These are phyloP conservation scores for Allomyces javanicus DNA, from an alignment of 192 early-diverging fungal genomes.

Conservation along the genomic window DNA sequence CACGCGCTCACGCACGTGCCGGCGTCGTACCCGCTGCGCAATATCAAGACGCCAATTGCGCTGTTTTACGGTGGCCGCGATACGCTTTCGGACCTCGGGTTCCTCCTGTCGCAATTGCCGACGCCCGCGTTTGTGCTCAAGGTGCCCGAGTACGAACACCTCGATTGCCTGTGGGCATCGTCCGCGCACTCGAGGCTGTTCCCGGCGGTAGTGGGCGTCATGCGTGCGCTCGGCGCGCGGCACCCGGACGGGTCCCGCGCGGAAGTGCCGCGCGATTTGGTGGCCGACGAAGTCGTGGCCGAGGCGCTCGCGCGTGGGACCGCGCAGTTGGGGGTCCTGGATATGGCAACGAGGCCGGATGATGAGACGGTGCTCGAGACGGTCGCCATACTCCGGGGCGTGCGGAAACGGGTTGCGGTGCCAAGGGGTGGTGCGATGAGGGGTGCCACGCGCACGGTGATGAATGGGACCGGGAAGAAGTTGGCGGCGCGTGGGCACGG, in stretches of 20 bases:
- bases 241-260: neutral
- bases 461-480: no score
- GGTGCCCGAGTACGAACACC: slow-evolving; percentile 61
- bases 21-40: slow-evolving; percentile 51
- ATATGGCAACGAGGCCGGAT: no score
- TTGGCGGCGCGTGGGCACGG: no score
- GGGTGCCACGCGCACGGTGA: no score
- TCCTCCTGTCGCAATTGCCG: slow-evolving; percentile 26
- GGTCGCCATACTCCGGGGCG: no score
- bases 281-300: no score
- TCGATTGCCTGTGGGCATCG: slow-evolving; percentile 34
- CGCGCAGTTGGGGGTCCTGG: no score
- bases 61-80: slow-evolving; percentile 81
- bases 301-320: no score
- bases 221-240: slow-evolving; percentile 3
- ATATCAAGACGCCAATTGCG: slow-evolving; percentile 69
- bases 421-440: no score
- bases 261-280: no score
- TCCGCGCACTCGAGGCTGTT: slow-evolving; percentile 21
- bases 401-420: no score
- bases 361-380: no score
- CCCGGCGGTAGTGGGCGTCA: slow-evolving; percentile 24
- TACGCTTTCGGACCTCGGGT: slow-evolving; percentile 52
- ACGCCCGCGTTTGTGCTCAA: slow-evolving; percentile 35
- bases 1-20: slow-evolving; percentile 30